Evolutionary conservation across 75 land plant genomes (phyloP), one percentile per base, ranked within the genome.

Genomic region (Pinus taeda): DNA sequence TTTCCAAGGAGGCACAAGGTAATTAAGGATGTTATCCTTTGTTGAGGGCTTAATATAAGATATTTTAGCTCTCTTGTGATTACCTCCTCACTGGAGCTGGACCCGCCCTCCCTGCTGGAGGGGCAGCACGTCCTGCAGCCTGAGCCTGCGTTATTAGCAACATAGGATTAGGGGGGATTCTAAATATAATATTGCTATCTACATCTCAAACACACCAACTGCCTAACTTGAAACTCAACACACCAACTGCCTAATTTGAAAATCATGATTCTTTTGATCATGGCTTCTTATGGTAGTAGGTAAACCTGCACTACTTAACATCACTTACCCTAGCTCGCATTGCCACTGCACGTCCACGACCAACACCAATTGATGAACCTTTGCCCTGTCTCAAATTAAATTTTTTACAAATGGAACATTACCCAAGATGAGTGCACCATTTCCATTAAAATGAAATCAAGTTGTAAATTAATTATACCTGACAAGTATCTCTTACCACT

Each of bases 321-420:
- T 57, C 26, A 80, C 83, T 81, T 83, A 95, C 98, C 83, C 85
- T 93, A 39, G 94, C 98, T n/a, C 94, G 92, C 97, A 95, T 86
- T 12, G 93, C 93, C 70, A 88, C 97, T 58, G 89, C 98, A 60
- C 97, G 90, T 18, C 97, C 98, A 67, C 98, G 91, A 36, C 98
- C 94, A 74, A 91, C 97, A 57, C 98, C 98, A 85, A 93, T 74
- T 8, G 94, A 65, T 71, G 97, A 86, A 29, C 98, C 92, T 78
- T 88, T 95, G n/a, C 97, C 98, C 98, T 93, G 85, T 20, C 70
- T 49, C 15, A 57, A 33, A 3, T 30, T 60, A 77, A n/a, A 69
- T 15, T 29, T 36, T 18, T 29, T 20, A 11, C 29, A 9, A 3
- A 49, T 11, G 26, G 13, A 78, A 76, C 37, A 65, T 65, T 6